These are phyloP conservation scores for Alectoria sarmentosa DNA, from an alignment of 495 filamentous ascomycete species.

Conservation along the genomic window DNA sequence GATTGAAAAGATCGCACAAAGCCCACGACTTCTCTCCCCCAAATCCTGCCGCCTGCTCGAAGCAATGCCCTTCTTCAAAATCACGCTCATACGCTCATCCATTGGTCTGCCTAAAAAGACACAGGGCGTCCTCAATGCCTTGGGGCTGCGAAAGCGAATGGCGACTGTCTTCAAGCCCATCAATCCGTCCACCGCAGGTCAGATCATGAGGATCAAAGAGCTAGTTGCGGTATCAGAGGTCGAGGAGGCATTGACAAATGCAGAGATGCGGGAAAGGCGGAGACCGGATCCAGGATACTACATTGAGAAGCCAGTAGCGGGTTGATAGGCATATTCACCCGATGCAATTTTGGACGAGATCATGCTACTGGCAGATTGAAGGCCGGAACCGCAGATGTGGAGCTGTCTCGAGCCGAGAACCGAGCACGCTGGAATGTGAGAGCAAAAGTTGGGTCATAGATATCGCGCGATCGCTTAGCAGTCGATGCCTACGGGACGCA, in stretches of 20 bases:
- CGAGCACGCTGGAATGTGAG: neutral
- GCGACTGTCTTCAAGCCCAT: slow-evolving; percentile 90
- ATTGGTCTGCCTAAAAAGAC: slow-evolving; percentile 86
- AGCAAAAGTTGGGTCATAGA: neutral
- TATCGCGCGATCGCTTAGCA: neutral
- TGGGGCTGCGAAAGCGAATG: slow-evolving; percentile 84
- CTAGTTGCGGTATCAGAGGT: slow-evolving; percentile 83
- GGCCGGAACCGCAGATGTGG: neutral
- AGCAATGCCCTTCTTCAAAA: slow-evolving; percentile 86
- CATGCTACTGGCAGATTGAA: neutral
- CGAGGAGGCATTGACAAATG: slow-evolving; percentile 56
- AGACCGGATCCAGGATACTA: slow-evolving; percentile 81
- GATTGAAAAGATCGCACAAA: neutral
- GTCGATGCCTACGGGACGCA: neutral
- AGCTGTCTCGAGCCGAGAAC: neutral
- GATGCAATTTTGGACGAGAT: neutral
- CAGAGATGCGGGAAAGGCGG: slow-evolving; percentile 65
- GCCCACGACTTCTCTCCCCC: neutral
- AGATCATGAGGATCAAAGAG: slow-evolving; percentile 98
- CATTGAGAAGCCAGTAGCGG: slow-evolving; percentile 55
- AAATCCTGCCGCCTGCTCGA: neutral
- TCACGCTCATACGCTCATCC: slow-evolving; percentile 85
- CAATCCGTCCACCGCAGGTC: slow-evolving; percentile 73
- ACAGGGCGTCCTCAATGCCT: slow-evolving; percentile 75
- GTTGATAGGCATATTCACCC: neutral